A percentile compares a stretch with the other conserved stretches of the same genome.
Evolutionary conservation across 208 protist species (phyloP).

Genomic region (Tritrichomonas musculus): DNA sequence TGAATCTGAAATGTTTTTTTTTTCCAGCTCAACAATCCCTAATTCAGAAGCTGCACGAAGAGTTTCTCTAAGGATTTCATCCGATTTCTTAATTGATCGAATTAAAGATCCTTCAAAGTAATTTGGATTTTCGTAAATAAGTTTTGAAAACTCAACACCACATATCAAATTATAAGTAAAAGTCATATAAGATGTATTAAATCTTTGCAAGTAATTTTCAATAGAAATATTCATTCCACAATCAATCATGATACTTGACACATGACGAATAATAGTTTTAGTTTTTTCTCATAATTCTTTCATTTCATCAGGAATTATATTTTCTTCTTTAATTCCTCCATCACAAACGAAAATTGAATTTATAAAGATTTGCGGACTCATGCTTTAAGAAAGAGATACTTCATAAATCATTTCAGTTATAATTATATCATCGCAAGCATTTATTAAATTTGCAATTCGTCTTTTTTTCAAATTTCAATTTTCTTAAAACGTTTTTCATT

Average conservation of each 20-base stretch:
- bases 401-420: conserved; percentile 95
- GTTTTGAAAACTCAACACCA: not conserved
- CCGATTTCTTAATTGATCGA: conserved; percentile 41
- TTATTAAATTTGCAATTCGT: conserved; percentile 92
- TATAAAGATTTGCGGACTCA: conserved; percentile 41
- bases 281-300: not conserved
- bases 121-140: not conserved
- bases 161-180: not conserved
- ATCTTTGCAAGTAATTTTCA: not conserved
- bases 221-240: not conserved
- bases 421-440: conserved; percentile 91
- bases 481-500: not conserved
- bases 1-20: too few relatives aligned
- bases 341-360: not conserved
- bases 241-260: not conserved
- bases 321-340: not conserved
- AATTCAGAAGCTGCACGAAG: conserved; percentile 70
- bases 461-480: conserved; percentile 52
- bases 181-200: not conserved
- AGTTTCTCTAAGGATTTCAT: conserved; percentile 81
- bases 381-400: conserved; percentile 88
- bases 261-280: not conserved
- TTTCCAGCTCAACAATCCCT: too few relatives aligned
- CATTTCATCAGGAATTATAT: not conserved
- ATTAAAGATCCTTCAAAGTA: not conserved